Conservation (phyloP, 148 eudicot genomes). For the Amaranthus palmeri region DNA sequence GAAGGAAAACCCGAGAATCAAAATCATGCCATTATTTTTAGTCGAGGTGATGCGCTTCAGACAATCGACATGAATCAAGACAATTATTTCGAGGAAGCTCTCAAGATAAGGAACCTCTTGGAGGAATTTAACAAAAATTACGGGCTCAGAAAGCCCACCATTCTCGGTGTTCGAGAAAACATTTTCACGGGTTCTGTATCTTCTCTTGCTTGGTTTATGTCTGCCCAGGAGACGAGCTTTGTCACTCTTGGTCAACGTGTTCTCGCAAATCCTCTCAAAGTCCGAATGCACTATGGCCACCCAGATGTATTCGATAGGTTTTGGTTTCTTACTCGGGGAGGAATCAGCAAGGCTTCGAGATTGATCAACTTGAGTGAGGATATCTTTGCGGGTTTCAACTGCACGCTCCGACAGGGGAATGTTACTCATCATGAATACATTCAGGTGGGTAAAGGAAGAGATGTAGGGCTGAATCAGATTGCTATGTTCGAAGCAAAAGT, state of each 20-base stretch:
- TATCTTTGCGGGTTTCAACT: conserved; percentile 90
- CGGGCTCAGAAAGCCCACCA: conserved; percentile 80
- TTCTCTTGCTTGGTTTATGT: conserved; percentile 98
- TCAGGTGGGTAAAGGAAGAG: conserved; percentile 97
- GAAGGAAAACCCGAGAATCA: conserved; percentile 98
- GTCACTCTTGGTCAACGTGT: conserved; percentile 95
- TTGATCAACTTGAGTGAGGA: conserved; percentile 94
- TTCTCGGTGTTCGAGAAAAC: conserved; percentile 86
- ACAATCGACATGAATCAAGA: conserved; percentile 98
- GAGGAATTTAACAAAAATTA: conserved; percentile 65
- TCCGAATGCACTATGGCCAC: conserved; percentile 97
- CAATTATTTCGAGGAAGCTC: conserved; percentile 84
- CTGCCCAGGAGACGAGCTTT: conserved; percentile 88
- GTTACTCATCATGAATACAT: conserved; percentile 93
- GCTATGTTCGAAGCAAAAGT: conserved; percentile 99
- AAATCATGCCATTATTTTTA: conserved; percentile 90
- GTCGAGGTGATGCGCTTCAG: conserved; percentile 91
- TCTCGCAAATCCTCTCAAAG: conserved; percentile 87
- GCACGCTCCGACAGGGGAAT: conserved; percentile 87
- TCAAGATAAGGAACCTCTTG: conserved; percentile 83
- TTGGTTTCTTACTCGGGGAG: conserved; percentile 88
- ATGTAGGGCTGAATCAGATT: conserved; percentile 91
- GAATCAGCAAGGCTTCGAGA: conserved; percentile 89
- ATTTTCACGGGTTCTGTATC: conserved; percentile 94
- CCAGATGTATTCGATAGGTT: conserved; percentile 93